phyloP scores from a whole-genome alignment of 176 grass and related monocot genomes.

The Poa pratensis region DNA sequence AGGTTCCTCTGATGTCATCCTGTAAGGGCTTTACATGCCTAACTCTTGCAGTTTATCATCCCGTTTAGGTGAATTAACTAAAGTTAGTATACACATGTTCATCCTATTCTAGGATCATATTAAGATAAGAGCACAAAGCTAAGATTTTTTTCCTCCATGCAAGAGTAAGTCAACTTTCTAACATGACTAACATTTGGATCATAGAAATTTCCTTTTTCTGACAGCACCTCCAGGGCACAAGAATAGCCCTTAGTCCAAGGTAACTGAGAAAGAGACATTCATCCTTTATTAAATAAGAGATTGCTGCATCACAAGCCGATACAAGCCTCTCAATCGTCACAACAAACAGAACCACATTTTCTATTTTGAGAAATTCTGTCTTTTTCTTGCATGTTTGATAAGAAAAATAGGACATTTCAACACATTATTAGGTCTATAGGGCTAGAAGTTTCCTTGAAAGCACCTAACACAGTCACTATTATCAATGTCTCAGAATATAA shows the following conservation, averaged over 20 bases:
- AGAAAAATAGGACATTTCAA: slow-evolving; percentile 30
- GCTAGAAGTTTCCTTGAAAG: slow-evolving; percentile 31
- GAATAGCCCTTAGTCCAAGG: slow-evolving; percentile 41
- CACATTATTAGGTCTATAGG: slow-evolving; percentile 14
- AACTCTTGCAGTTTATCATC: not conserved
- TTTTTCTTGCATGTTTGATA: not conserved
- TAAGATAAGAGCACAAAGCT: slow-evolving; percentile 30
- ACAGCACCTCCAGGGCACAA: slow-evolving; percentile 45
- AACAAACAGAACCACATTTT: slow-evolving; percentile 25
- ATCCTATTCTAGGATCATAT: slow-evolving; percentile 23
- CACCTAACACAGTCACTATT: not conserved
- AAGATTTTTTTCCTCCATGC: slow-evolving; percentile 14
- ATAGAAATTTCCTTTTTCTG: slow-evolving; percentile 35
- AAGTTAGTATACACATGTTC: slow-evolving; percentile 15
- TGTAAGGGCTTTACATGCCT: not conserved
- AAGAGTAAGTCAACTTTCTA: slow-evolving; percentile 31
- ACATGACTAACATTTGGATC: slow-evolving; percentile 4
- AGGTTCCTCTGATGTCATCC: slow-evolving; percentile 34
- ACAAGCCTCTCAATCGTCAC: slow-evolving; percentile 32
- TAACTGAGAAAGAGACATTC: slow-evolving; percentile 56
- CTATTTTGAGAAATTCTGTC: slow-evolving; percentile 3
- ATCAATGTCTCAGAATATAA: slow-evolving; percentile 26
- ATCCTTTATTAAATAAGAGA: not conserved
- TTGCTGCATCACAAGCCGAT: not conserved
- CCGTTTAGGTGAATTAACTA: slow-evolving; percentile 21